These are phyloP conservation scores for Adiantum capillusveneris DNA, from an alignment of 75 land plant genomes.

Conservation along the genomic window DNA sequence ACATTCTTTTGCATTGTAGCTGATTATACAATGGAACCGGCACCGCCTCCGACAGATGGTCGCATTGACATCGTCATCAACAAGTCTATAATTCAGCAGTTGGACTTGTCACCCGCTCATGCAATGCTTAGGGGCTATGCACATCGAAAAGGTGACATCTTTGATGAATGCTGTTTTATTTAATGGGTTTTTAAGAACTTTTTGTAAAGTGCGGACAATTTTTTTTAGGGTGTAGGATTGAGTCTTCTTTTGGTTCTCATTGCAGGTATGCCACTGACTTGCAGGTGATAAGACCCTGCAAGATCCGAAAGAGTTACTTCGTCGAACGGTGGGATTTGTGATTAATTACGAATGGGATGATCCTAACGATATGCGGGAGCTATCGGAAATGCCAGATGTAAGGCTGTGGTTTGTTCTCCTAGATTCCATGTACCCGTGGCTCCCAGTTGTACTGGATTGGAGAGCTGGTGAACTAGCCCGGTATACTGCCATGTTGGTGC, in stretches of 20 bases:
- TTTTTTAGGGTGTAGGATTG: neutral
- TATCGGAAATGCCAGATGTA: conserved; percentile 75
- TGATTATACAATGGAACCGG: conserved; percentile 34
- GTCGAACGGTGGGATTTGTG: conserved; percentile 71
- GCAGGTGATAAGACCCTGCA: conserved; percentile 28
- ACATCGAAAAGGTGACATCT: conserved; percentile 23
- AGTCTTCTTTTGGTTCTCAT: neutral
- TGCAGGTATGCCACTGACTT: conserved; percentile 8
- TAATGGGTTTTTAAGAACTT: neutral
- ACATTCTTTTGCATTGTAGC: conserved; percentile 37
- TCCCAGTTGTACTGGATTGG: conserved; percentile 81
- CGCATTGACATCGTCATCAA: conserved; percentile 60
- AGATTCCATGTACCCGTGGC: conserved; percentile 82
- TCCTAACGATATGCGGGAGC: conserved; percentile 62
- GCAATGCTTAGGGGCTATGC: conserved; percentile 30
- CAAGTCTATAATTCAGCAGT: conserved; percentile 42
- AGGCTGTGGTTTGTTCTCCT: conserved; percentile 88
- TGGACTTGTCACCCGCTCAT: conserved; percentile 66
- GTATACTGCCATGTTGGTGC: conserved; percentile 91
- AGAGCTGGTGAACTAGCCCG: conserved; percentile 89
- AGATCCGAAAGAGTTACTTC: conserved; percentile 48
- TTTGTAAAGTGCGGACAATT: neutral
- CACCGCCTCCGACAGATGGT: conserved; percentile 70
- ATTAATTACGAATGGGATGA: conserved; percentile 73
- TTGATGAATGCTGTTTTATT: neutral